Evolutionary conservation across 2,329 filamentous ascomycete genomes (phyloP), one percentile per base, ranked within the genome.

Genomic region (Neophaeococcomyces mojaviensis): DNA sequence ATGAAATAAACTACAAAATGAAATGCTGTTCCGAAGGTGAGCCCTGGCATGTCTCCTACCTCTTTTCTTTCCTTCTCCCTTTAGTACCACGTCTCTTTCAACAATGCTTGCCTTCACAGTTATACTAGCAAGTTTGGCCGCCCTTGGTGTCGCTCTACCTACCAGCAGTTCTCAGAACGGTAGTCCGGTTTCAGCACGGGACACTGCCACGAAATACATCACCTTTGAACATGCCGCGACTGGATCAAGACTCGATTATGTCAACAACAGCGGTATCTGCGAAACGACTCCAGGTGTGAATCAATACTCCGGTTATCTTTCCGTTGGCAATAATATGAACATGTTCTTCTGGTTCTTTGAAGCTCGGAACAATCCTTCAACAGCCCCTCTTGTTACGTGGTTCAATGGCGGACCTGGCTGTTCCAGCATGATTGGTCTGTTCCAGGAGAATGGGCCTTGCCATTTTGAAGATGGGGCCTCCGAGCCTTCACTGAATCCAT

Each of bases 291-390:
- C 68, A 8, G 70, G 70, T 3, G 74, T 79, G 33, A 70, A 68
- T 50, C 72, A 69, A n/a, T 83, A 79, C 60, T 71, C 72, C 1
- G 77, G 78, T 34, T 81, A 80, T 51, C 71, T 82, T 7, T 70
- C 74, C 57, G 65, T 81, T 3, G 59, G 74, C 45, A 78, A 78
- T 53, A 67, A 71, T 2, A 78, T 80, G 53, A 78, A 79, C 56
- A 80, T 75, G 42, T 82, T 57, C 37, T 68, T 69, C 49, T 69
- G 68, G 68, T 71, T 70, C 50, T 73, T 73, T 40, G 68, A 72
- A 51, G 62, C 68, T 3, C 62, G 71, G 9, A 64, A 71, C 30
- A 64, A 70, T 44, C 69, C 67, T 0, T 50, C 55, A 6, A 67
- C 63, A 19, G 68, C 69, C 10, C 70, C 70, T 2, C 55, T 71